Percentiles rank a stretch among this genome's conserved stretches.
Evolutionary conservation across 345 rosid genomes (phyloP).

Genomic region (Eucalyptus erythrocorys): DNA sequence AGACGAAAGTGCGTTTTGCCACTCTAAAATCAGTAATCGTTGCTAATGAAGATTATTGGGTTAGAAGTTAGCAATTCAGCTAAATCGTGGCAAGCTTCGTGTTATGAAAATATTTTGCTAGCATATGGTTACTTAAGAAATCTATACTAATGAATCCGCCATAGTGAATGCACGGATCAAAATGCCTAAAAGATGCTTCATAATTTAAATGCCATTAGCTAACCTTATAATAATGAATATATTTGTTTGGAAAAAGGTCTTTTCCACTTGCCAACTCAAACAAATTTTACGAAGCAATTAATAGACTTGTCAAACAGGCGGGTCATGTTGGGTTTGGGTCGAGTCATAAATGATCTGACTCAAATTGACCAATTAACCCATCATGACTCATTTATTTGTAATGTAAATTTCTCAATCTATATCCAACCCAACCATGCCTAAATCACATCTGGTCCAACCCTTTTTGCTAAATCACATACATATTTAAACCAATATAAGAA

Average conservation of each 20-base stretch:
- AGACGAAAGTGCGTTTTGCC: neutral
- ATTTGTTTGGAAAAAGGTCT: neutral
- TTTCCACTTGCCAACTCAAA: neutral
- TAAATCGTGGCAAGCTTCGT: neutral
- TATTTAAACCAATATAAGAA: no score
- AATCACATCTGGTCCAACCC: no score
- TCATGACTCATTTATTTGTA: no score
- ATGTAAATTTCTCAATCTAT: no score
- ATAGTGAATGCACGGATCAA: no score
- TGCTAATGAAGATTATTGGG: neutral
- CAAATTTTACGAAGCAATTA: no score
- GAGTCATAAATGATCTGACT: neutral
- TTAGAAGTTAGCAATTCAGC: no score
- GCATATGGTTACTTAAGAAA: neutral
- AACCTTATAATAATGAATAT: neutral
- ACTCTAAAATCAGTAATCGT: neutral
- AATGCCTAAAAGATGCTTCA: neutral
- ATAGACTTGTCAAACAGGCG: fast-evolving
- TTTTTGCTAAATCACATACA: neutral
- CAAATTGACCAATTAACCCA: neutral
- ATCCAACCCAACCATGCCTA: no score
- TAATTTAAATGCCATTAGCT: neutral
- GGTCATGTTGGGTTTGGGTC: neutral
- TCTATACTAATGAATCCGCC: no score
- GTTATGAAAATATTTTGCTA: neutral